phyloP scores from a whole-genome alignment of 2,329 filamentous ascomycete genomes.

The Moelleriella libera region DNA sequence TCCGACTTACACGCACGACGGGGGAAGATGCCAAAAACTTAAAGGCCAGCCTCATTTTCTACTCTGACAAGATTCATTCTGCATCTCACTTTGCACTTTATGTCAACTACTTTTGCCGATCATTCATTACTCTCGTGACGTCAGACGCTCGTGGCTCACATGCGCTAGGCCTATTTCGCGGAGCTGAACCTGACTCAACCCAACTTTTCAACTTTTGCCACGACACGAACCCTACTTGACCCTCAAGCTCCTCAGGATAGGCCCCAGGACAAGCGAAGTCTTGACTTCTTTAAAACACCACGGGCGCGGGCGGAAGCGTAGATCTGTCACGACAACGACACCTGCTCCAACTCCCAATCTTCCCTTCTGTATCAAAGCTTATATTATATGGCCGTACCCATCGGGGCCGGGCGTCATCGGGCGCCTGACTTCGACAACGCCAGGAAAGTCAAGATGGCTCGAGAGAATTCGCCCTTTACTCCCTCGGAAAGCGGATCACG shows the following conservation, averaged over 20 bases:
- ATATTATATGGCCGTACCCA: slow-evolving; percentile 11
- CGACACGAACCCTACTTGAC: not conserved
- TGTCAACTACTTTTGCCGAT: not conserved
- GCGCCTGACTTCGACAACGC: slow-evolving; percentile 19
- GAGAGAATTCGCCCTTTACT: slow-evolving; percentile 21
- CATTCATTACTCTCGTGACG: too few relatives aligned
- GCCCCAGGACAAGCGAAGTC: too few relatives aligned
- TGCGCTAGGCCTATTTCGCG: not conserved
- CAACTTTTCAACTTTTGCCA: not conserved
- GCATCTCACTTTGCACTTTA: not conserved
- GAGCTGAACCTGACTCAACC: not conserved
- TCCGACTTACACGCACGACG: not conserved
- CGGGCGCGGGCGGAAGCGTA: too few relatives aligned
- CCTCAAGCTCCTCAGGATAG: not conserved
- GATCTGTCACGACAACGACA: too few relatives aligned
- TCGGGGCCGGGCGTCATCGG: slow-evolving; percentile 12
- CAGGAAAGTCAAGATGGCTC: slow-evolving; percentile 22
- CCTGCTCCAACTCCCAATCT: too few relatives aligned
- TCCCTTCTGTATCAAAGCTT: too few relatives aligned
- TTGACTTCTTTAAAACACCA: too few relatives aligned
- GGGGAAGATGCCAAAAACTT: too few relatives aligned
- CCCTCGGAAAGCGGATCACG: slow-evolving; percentile 27
- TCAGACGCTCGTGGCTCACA: not conserved
- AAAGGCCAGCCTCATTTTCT: too few relatives aligned
- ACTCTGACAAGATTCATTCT: not conserved